Evolutionary conservation across 345 rosid genomes (phyloP).

Genomic region (Microthlaspi erraticum): DNA sequence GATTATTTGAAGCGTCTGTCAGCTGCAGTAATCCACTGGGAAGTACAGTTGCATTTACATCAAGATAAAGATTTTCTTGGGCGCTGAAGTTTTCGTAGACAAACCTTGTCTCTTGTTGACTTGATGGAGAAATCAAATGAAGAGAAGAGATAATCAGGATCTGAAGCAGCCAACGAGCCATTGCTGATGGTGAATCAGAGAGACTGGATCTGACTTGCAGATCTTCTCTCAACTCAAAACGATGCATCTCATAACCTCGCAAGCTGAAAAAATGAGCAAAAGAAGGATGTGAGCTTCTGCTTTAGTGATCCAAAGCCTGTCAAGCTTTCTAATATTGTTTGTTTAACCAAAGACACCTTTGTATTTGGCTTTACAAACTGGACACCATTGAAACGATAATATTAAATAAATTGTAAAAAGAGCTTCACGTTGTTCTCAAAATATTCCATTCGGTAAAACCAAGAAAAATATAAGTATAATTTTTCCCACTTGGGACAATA

Average conservation of each 20-base stretch:
- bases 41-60: conserved; percentile 47
- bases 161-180: conserved; percentile 34
- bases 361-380: conserved; percentile 27
- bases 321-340: conserved; percentile 29
- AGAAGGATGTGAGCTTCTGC: conserved; percentile 25
- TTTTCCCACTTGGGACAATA: conserved; percentile 20
- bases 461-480: no score
- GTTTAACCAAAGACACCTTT: conserved; percentile 2
- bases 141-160: conserved; percentile 31
- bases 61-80: conserved; percentile 40
- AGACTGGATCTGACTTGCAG: conserved; percentile 33
- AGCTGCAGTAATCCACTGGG: conserved; percentile 56
- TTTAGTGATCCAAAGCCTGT: conserved; percentile 32
- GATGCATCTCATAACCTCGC: conserved; percentile 37
- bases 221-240: conserved; percentile 14
- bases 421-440: conserved; percentile 25
- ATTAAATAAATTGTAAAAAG: conserved; percentile 1
- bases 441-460: conserved; percentile 8
- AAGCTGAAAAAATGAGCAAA: conserved; percentile 19
- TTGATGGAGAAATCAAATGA: conserved; percentile 35
- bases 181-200: conserved; percentile 34
- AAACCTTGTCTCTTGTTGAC: conserved; percentile 47
- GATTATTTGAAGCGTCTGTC: conserved; percentile 46
- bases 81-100: conserved; percentile 51
- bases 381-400: conserved; percentile 17